Evolutionary conservation across 1,139 yeast genomes (phyloP), one percentile per base, ranked within the genome.

Genomic region (Zygoascus sp.): DNA sequence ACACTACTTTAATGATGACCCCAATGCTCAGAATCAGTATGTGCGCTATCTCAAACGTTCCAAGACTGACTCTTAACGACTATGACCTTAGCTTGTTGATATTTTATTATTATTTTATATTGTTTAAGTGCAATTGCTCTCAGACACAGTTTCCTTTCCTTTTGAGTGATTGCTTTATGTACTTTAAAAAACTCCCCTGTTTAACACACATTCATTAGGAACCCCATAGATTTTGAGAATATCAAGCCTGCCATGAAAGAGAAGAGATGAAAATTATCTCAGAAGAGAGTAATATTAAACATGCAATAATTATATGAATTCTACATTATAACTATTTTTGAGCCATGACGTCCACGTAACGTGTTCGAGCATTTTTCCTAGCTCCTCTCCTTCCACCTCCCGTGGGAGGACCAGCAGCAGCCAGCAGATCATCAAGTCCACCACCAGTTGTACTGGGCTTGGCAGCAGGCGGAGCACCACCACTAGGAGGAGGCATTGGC

Each of bases 271-370:
- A n/a, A 10, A 25, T 6, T 10, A 25, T 10, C n/a, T 10, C 8
- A 25, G n/a, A 10, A 25, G 8, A 7, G n/a, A 6, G 16, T 25
- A 25, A 25, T 9, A 36, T 36, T 17, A 22, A 20, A 36, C 15
- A 30, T 30, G 34, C 34, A 30, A 30, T 30, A n/a, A n/a, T n/a
- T 15, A 8, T 30, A 30, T n/a, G 17, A n/a, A 7, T 35, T 23
- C 20, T 37, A n/a, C 7, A 19, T 35, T 9, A 11, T 13, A n/a
- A 13, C 35, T 51, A 48, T 53, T 56, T 62, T 53, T 67, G 69
- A 52, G 74, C 80, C 80, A 86, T 76, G 7, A 87, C 88, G 61
- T 85, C 89, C 37, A 86, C 90, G 63, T 87, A 87, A 3, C 85
- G 79, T 63, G 81, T 75, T 48, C 85, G 76, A 3, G 80, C 80